These are phyloP conservation scores for Ilyonectria sp. DNA, from an alignment of 2,329 filamentous ascomycete species.

Conservation along the genomic window DNA sequence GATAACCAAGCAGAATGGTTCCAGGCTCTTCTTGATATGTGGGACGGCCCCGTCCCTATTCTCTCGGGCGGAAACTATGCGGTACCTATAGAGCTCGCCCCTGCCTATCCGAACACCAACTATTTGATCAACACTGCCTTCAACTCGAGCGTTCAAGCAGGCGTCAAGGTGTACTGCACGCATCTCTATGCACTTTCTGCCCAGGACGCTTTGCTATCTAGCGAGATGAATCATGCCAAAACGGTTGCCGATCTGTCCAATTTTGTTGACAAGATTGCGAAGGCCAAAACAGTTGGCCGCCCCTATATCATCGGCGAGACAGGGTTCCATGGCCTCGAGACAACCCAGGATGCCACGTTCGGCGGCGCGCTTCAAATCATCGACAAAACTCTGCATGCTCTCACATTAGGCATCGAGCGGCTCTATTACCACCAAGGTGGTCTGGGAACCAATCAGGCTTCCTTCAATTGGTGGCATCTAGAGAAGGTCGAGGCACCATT, in stretches of 20 bases:
- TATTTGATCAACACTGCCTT: slow-evolving; percentile 19
- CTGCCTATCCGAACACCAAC: slow-evolving; percentile 14
- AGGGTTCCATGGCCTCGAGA: slow-evolving; percentile 18
- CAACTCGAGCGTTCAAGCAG: slow-evolving; percentile 16
- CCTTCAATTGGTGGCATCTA: slow-evolving; percentile 25
- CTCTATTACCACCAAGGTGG: slow-evolving; percentile 29
- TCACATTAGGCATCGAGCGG: slow-evolving; percentile 17
- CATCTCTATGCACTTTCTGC: no score
- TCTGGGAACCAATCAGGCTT: slow-evolving; percentile 21
- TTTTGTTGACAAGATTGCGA: neutral
- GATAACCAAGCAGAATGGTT: slow-evolving; percentile 25
- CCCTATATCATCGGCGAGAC: slow-evolving; percentile 16
- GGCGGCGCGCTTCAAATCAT: slow-evolving; percentile 23
- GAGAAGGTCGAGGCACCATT: slow-evolving; percentile 19
- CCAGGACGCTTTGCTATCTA: neutral
- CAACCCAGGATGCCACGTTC: slow-evolving; percentile 47
- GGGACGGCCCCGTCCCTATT: slow-evolving; percentile 12
- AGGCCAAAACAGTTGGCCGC: neutral
- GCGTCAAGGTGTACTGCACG: neutral
- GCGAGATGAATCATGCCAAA: slow-evolving; percentile 21
- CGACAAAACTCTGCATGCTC: slow-evolving; percentile 21
- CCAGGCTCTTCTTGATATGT: slow-evolving; percentile 13
- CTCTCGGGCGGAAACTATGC: slow-evolving; percentile 21
- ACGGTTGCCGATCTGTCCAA: slow-evolving; percentile 39
- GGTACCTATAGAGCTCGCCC: neutral